These are phyloP conservation scores for Beauveria sp. DNA, from an alignment of 2,329 filamentous ascomycete species.

Conservation along the genomic window DNA sequence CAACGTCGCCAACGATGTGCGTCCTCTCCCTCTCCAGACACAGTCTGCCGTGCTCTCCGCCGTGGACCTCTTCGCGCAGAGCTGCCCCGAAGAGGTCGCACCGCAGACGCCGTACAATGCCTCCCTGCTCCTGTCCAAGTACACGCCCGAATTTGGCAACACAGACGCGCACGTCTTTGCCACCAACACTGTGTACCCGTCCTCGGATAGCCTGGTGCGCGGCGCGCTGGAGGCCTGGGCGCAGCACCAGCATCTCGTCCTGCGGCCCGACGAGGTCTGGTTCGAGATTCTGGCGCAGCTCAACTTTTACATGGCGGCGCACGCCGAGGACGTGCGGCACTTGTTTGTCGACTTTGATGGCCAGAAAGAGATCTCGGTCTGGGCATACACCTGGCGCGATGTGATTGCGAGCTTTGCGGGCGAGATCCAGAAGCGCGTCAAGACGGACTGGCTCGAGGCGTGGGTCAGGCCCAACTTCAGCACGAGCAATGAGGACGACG, in stretches of 20 bases:
- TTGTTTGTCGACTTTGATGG: constrained; percentile 39
- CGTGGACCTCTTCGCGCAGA: constrained; percentile 22
- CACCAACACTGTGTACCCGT: constrained; percentile 20
- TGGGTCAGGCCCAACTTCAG: constrained; percentile 38
- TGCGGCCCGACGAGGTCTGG: constrained; percentile 49
- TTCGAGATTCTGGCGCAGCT: constrained; percentile 46
- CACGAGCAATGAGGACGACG: constrained; percentile 31
- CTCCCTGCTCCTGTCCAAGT: constrained; percentile 24
- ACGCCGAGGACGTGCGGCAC: constrained; percentile 37
- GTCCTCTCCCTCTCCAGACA: constrained; percentile 19
- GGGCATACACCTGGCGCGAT: constrained; percentile 18
- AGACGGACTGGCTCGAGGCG: constrained; percentile 31
- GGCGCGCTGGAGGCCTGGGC: constrained; percentile 41
- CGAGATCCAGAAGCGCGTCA: constrained; percentile 32
- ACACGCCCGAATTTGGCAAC: constrained; percentile 14
- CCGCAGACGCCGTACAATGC: constrained; percentile 17
- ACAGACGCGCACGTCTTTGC: constrained; percentile 10
- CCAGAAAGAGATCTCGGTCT: constrained; percentile 31
- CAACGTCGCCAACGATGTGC: constrained; percentile 20
- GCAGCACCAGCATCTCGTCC: constrained; percentile 39
- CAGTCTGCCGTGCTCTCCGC: constrained; percentile 20
- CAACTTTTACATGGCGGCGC: constrained; percentile 39
- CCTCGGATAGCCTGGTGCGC: constrained; percentile 34
- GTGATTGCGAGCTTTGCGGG: constrained; percentile 27
- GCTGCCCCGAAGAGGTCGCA: constrained; percentile 26